A percentile compares a stretch with the other conserved stretches of the same genome.
Conservation (phyloP, 306 rosid genomes). For the Prinsepia uniflora region DNA sequence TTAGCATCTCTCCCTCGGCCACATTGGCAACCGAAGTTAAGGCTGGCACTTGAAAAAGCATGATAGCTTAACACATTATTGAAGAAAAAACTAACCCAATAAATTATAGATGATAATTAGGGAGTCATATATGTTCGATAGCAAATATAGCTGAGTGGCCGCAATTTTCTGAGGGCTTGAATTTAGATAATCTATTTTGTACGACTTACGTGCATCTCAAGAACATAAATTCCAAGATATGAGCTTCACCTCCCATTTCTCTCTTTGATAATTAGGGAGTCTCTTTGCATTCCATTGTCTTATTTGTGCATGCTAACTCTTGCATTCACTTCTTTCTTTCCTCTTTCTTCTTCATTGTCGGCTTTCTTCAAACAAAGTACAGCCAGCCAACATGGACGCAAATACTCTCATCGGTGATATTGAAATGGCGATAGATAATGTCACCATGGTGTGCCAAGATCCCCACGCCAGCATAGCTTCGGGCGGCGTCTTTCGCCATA, state of each 20-base stretch:
- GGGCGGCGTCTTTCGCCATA: constrained; percentile 5
- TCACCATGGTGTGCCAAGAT: constrained; percentile 41
- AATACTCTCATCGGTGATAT: neutral
- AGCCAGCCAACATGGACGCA: neutral
- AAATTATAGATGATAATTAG: neutral
- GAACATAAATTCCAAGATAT: constrained; percentile 10
- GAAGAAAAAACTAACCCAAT: neutral
- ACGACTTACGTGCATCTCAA: neutral
- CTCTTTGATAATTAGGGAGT: neutral
- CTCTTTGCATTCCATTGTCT: neutral
- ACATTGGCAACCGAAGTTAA: too few species aligned
- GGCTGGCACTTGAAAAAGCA: too few species aligned
- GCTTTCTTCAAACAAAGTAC: neutral
- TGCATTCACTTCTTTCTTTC: neutral
- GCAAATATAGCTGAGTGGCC: neutral
- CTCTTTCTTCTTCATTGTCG: neutral
- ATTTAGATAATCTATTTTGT: constrained; percentile 8
- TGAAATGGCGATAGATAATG: constrained; percentile 8
- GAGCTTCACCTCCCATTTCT: constrained; percentile 28
- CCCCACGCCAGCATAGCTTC: neutral
- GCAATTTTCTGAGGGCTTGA: constrained; percentile 11
- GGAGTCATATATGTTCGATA: too few species aligned
- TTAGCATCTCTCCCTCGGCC: too few species aligned
- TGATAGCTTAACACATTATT: neutral
- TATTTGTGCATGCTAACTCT: neutral